phyloP scores from a whole-genome alignment of 2,329 filamentous ascomycete species.

The Mariannaea elegans region DNA sequence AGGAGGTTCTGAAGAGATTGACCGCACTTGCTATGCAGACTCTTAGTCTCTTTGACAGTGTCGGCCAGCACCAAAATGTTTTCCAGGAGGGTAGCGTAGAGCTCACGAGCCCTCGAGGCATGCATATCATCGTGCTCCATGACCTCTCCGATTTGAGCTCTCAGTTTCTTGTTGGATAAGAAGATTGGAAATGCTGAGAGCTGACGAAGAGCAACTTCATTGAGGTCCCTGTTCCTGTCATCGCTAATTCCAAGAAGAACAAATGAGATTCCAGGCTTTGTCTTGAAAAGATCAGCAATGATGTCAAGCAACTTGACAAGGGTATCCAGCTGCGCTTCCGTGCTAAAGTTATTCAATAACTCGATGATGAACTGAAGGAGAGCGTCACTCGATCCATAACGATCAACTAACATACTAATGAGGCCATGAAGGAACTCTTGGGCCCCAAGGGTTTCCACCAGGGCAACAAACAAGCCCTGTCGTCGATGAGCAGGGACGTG shows the following conservation, averaged over 20 bases:
- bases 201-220: constrained; percentile 62
- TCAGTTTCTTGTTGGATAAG: constrained; percentile 66
- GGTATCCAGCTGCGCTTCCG: constrained; percentile 79
- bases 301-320: constrained; percentile 81
- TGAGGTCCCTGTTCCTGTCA: constrained; percentile 57
- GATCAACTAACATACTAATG: constrained; percentile 88
- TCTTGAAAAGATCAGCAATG: constrained; percentile 76
- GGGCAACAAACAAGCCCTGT: constrained; percentile 81
- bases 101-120: constrained; percentile 69
- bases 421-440: constrained; percentile 90
- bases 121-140: constrained; percentile 72
- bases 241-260: constrained; percentile 71
- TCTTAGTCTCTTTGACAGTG: constrained; percentile 64
- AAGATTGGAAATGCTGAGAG: constrained; percentile 66
- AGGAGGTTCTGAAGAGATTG: constrained; percentile 82
- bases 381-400: constrained; percentile 80
- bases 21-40: constrained; percentile 67
- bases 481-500: constrained; percentile 91
- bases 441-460: constrained; percentile 85
- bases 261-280: constrained; percentile 78
- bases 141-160: constrained; percentile 62
- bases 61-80: constrained; percentile 73
- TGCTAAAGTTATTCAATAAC: constrained; percentile 76
- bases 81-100: constrained; percentile 76
- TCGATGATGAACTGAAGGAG: constrained; percentile 80